phyloP scores from a whole-genome alignment of 768 basidiomycete species.

The Xerocomellus intermedius region DNA sequence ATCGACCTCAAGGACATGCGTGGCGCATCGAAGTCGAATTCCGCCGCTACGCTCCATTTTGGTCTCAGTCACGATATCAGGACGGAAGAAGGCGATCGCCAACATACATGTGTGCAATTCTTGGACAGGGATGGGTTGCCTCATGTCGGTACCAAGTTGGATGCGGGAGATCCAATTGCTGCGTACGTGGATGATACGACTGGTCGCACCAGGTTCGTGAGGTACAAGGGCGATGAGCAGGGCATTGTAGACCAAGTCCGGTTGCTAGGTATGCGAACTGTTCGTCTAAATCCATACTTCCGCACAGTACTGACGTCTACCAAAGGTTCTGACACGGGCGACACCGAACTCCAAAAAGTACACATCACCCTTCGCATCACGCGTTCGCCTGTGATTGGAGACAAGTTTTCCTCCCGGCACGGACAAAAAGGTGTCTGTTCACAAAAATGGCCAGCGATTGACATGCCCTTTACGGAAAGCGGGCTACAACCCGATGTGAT shows the following conservation, averaged over 20 bases:
- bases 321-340: slow-evolving; percentile 83
- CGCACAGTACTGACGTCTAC: background rate
- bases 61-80: slow-evolving; percentile 79
- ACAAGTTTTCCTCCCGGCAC: slow-evolving; percentile 98
- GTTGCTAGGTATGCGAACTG: slow-evolving; percentile 62
- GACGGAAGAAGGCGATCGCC: slow-evolving; percentile 45
- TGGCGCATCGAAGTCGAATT: slow-evolving; percentile 57
- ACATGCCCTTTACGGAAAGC: slow-evolving; percentile 99
- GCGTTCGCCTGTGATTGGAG: slow-evolving; percentile 94
- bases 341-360: slow-evolving; percentile 86
- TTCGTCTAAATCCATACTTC: background rate
- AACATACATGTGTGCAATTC: slow-evolving; percentile 46
- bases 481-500: slow-evolving; percentile 99
- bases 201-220: slow-evolving; percentile 78
- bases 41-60: slow-evolving; percentile 80
- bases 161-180: slow-evolving; percentile 76
- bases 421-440: slow-evolving; percentile 99
- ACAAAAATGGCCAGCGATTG: slow-evolving; percentile 96
- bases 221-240: slow-evolving; percentile 95
- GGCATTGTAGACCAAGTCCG: slow-evolving; percentile 91
- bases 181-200: slow-evolving; percentile 87
- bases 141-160: slow-evolving; percentile 64
- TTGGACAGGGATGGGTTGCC: slow-evolving; percentile 88
- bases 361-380: slow-evolving; percentile 92
- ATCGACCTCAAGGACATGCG: slow-evolving; percentile 83